Percentiles rank a stretch among this genome's conserved stretches.
Evolutionary conservation across 768 basidiomycete species (phyloP).

Genomic region (Pleurotus eryngii): DNA sequence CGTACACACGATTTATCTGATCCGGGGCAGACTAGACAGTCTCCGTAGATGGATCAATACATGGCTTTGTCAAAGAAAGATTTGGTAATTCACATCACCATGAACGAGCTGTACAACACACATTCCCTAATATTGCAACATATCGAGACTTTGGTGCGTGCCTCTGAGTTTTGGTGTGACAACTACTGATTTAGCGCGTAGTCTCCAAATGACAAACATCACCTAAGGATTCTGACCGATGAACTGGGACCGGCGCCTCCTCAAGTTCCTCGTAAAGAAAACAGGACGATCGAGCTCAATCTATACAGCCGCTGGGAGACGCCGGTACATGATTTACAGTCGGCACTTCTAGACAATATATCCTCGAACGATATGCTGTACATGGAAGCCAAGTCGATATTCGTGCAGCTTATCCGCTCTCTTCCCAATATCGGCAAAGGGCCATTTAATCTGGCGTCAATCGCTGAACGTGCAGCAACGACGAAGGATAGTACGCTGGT

Average conservation of each 20-base stretch:
- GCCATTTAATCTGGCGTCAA: conserved; percentile 83
- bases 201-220: conserved; percentile 98
- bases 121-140: conserved; percentile 95
- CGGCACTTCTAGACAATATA: conserved; percentile 93
- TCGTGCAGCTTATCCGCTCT: conserved; percentile 95
- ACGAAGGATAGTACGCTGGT: conserved; percentile 96
- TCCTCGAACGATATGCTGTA: conserved; percentile 98
- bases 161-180: background rate
- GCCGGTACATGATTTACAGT: conserved; percentile 96
- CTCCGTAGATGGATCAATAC: conserved; percentile 95
- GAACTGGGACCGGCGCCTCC: conserved; percentile 91
- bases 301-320: conserved; percentile 99
- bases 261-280: conserved; percentile 98
- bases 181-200: conserved; percentile 26
- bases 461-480: conserved; percentile 94
- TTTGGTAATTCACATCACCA: conserved; percentile 94
- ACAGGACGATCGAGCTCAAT: conserved; percentile 86
- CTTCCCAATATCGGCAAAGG: conserved; percentile 83
- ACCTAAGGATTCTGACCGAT: conserved; percentile 93
- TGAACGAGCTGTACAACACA: conserved; percentile 99
- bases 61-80: conserved; percentile 99
- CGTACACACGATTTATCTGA: conserved; percentile 15
- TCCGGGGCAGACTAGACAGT: conserved; percentile 1
- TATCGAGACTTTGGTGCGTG: conserved; percentile 79
- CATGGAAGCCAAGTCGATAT: conserved; percentile 99